phyloP scores from a whole-genome alignment of 352 stramenopile genomes.

The Globisporangium echinulatum region DNA sequence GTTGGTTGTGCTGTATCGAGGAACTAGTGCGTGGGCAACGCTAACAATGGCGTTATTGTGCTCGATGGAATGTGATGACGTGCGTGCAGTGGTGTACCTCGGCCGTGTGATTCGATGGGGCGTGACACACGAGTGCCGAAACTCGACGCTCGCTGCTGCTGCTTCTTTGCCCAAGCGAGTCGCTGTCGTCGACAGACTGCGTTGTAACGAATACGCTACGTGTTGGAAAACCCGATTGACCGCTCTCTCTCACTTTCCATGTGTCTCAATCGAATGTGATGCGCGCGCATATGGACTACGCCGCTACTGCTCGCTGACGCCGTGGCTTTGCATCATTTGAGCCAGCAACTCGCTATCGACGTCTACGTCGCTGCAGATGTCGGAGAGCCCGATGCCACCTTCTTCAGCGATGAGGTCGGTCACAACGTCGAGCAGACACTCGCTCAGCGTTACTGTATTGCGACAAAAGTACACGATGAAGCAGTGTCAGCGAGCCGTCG shows the following conservation, averaged over 20 bases:
- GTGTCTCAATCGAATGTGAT: no score
- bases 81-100: slow-evolving; percentile 17
- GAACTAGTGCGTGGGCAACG: no score
- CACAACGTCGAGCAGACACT: slow-evolving; percentile 16
- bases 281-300: no score
- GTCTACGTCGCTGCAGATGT: slow-evolving; percentile 5
- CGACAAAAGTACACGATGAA: neutral
- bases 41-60: neutral
- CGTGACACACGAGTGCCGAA: neutral
- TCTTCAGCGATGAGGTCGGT: slow-evolving; percentile 18
- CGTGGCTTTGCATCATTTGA: slow-evolving; percentile 8
- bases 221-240: slow-evolving; percentile 1
- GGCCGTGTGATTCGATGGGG: slow-evolving; percentile 4
- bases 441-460: slow-evolving; percentile 10
- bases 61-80: neutral
- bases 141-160: neutral
- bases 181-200: slow-evolving; percentile 4
- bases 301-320: slow-evolving; percentile 2
- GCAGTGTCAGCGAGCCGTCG: no score
- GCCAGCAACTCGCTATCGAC: slow-evolving; percentile 10
- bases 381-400: slow-evolving; percentile 10
- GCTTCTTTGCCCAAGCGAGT: neutral
- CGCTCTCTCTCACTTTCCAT: neutral
- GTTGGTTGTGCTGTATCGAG: neutral
- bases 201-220: slow-evolving; percentile 16